Base-by-base conservation (phyloP, 2,329 filamentous ascomycete species). In the Lachnellula cervina region DNA sequence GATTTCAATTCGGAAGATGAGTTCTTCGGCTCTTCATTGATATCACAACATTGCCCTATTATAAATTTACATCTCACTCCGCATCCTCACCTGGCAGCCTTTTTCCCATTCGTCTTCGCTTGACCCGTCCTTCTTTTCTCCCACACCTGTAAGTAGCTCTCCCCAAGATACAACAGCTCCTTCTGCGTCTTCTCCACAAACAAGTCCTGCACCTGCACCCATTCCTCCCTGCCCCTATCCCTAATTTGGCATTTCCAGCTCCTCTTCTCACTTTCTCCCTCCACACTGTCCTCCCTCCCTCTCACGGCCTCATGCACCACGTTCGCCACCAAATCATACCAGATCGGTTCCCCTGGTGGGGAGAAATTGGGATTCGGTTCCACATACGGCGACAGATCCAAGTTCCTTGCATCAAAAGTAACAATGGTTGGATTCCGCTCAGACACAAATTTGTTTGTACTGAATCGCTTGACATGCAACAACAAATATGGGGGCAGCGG, bases 361-460 rank as follows among this genome's bases (percentile, higher is more conserved):
- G 87, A 84, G 38, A 87, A 70, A 5, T 78, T 73, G 0, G 90
- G 88, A 67, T 92, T 90, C 0, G 93, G 92, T 74, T 97, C 90
- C 13, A 96, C 90, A 67, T 94, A 97, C 0, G 92, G 91, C 5
- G 86, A 81, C 77, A 97, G 86, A 70, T 99, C 91, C 8, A 99
- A 83, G 43, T 87, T 83, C 68, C 87, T 81, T 4, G 90, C 87
- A 61, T 93, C 90, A 72, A 97, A 99, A 0, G 93, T 97, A 61
- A 99, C 94, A 67, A 99, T 99, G 9, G 94, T 99, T 1, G 93
- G 94, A 71, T 99, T 99, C 50, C 94, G 88, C 74, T 97, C 93
- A 2, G 88, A 83, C 19, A 99, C 89, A 69, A 99, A 99, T 71
- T 97, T 96, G 77, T 99, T 99, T 63, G 88, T 86, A 64, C 87